These are phyloP conservation scores for Diacronema lutheri DNA, from an alignment of 78 protist species.

Conservation along the genomic window DNA sequence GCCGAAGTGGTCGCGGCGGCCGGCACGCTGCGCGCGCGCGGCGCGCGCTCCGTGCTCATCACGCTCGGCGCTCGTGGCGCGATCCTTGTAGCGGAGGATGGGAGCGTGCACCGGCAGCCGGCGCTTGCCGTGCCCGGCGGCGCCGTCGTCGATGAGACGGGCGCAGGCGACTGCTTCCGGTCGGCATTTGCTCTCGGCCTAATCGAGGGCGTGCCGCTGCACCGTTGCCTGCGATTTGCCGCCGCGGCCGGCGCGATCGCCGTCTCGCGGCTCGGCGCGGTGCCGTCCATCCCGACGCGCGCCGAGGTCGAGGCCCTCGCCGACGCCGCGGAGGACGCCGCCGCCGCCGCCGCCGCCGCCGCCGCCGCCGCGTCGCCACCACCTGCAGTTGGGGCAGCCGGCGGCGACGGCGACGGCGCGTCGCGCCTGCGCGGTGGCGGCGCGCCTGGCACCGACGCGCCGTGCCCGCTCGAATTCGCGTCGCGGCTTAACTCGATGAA, in stretches of 20 bases:
- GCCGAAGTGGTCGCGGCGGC: constrained; percentile 5
- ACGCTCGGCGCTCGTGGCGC: constrained; percentile 13
- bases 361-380: background rate
- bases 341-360: background rate
- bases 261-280: background rate
- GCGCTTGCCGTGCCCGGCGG: constrained; percentile 7
- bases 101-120: background rate
- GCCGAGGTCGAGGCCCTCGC: background rate
- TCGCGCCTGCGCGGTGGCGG: background rate
- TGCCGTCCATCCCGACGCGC: background rate
- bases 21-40: background rate
- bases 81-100: background rate
- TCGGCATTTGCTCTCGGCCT: constrained; percentile 10
- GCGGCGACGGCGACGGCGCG: background rate
- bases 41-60: constrained; percentile 21
- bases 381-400: background rate
- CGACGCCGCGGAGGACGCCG: background rate
- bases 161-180: constrained; percentile 23
- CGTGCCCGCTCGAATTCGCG: constrained; percentile 7
- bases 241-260: constrained; percentile 19
- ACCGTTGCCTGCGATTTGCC: background rate
- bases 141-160: background rate
- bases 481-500: constrained; percentile 41
- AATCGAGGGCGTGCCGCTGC: background rate
- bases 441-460: background rate